A percentile compares a stretch with the other conserved stretches of the same genome.
phyloP scores from a whole-genome alignment of 2,329 filamentous ascomycete species.

The Epicoccum sorghinum region DNA sequence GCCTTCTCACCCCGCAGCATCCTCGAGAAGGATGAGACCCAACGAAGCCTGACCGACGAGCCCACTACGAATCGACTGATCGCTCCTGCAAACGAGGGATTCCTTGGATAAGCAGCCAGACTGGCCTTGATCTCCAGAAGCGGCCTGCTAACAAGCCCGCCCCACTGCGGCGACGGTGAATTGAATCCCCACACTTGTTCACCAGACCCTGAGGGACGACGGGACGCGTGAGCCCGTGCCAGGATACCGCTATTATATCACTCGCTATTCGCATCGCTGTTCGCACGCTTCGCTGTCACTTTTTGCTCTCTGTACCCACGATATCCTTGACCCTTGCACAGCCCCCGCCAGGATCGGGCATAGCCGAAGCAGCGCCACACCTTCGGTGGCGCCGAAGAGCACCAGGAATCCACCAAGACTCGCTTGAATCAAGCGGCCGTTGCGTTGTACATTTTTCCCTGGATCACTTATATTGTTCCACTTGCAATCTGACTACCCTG shows the following conservation, averaged over 20 bases:
- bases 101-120: conserved; percentile 26
- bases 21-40: conserved; percentile 34
- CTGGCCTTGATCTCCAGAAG: conserved; percentile 26
- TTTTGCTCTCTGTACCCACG: conserved; percentile 24
- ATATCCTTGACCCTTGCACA: conserved; percentile 41
- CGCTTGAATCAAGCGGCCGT: conserved; percentile 31
- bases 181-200: conserved; percentile 38
- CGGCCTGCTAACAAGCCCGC: conserved; percentile 36
- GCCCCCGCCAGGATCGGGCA: conserved; percentile 36
- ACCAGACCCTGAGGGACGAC: conserved; percentile 32
- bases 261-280: conserved; percentile 28
- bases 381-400: conserved; percentile 39
- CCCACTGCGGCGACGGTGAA: conserved; percentile 41
- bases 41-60: conserved; percentile 28
- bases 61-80: conserved; percentile 17
- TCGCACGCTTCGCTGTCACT: conserved; percentile 34
- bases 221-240: conserved; percentile 34
- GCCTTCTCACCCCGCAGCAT: conserved; percentile 32
- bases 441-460: conserved; percentile 34
- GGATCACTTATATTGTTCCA: conserved; percentile 39
- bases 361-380: conserved; percentile 40
- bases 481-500: conserved; percentile 37
- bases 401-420: conserved; percentile 39
- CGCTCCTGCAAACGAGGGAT: conserved; percentile 26
- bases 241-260: conserved; percentile 36